Evolutionary conservation across 305 asterid genomes (phyloP), one percentile per base, ranked within the genome.

Genomic region (Fraxinus ornus): DNA sequence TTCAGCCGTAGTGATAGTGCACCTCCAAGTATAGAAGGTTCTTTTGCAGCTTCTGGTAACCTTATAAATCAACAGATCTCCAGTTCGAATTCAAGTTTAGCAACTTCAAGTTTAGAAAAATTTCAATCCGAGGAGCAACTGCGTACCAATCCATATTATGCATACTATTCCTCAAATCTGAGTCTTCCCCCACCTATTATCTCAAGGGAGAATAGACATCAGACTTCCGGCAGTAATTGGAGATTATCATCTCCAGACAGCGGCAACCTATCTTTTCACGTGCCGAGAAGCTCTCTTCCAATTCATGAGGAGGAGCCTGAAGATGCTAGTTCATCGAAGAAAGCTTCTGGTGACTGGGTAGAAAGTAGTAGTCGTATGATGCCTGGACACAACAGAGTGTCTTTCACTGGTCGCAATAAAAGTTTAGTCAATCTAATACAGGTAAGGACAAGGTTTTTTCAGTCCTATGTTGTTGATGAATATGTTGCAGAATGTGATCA

Each of bases 1-100:
- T 94, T 95, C 35, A 89, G 86, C 78, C 97, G 96, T 36, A 93
- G 96, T 83, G 98, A 95, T 22, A 93, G 97, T 86, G 98, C 98
- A 28, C 98, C 98, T 57, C 98, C 98, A 28, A 92, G 95, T 87
- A 93, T 94, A 79, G 98, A 93, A 84, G 93, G 93, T 75, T 91
- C 97, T 2, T 88, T 90, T 88, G 91, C 89, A 13, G 90, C 94
- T 81, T 87, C 79, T 74, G 93, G 93, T 75, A 86, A 87, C 86
- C 88, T 91, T 77, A 78, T 85, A 49, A 73, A 83, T 76, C 82
- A 82, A 78, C 92, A 87, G 39, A 80, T 62, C 41, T 71, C 87
- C 30, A 26, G 79, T 39, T 70, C 78, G 49, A 79, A 81, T 83
- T 83, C 87, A 79, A 86, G 75, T 86, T 71, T 81, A 26, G 80